These are phyloP conservation scores for Coprinellus micaceus DNA, from an alignment of 768 basidiomycete species.

Conservation along the genomic window DNA sequence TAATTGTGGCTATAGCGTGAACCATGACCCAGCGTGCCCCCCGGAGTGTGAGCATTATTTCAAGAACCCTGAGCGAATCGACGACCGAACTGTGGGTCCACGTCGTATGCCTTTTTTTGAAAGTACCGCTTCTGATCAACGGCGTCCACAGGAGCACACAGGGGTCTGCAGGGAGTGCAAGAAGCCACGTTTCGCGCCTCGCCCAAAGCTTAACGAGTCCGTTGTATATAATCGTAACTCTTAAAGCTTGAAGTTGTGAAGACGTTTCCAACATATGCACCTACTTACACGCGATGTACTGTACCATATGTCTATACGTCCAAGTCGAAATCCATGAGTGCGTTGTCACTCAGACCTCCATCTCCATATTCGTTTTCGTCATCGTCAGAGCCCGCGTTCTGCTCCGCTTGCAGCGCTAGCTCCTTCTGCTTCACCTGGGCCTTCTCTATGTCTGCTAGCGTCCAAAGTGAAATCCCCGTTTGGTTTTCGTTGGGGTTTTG, in stretches of 20 bases:
- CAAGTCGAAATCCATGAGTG: conserved; percentile 57
- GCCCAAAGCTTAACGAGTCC: background rate
- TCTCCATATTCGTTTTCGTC: conserved; percentile 65
- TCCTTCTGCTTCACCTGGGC: conserved; percentile 80
- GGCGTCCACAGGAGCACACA: background rate
- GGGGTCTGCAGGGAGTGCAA: background rate
- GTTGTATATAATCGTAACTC: background rate
- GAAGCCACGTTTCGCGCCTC: background rate
- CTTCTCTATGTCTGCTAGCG: conserved; percentile 84
- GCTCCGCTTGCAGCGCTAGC: conserved; percentile 49
- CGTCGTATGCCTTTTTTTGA: background rate
- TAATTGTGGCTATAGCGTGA: conserved; percentile 43
- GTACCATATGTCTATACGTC: conserved; percentile 27
- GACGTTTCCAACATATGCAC: too few species aligned
- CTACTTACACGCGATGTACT: background rate
- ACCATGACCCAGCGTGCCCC: conserved; percentile 48
- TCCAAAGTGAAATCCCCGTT: conserved; percentile 94
- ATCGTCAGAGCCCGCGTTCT: conserved; percentile 34
- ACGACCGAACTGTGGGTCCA: conserved; percentile 35
- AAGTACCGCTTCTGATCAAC: background rate
- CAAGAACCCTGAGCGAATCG: conserved; percentile 53
- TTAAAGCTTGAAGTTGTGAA: too few species aligned
- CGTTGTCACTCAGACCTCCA: conserved; percentile 62
- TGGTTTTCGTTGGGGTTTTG: conserved; percentile 96
- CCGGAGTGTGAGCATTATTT: conserved; percentile 55